These are phyloP conservation scores for Rhodamnia argentea DNA, from an alignment of 345 rosid genomes.

Conservation along the genomic window DNA sequence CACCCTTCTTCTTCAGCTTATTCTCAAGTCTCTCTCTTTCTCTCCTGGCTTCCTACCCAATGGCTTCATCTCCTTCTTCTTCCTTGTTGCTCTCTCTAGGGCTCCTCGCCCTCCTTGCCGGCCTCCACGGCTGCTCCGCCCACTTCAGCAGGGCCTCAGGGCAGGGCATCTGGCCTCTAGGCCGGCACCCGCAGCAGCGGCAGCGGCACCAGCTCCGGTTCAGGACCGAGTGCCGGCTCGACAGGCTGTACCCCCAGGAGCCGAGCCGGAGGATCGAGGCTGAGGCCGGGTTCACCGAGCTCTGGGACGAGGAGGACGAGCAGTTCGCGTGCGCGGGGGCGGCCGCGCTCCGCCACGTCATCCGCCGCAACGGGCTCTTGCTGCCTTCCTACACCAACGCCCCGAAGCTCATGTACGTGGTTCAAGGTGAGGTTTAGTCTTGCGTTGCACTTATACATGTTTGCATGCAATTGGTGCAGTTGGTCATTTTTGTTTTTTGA, in stretches of 20 bases:
- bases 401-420: conserved; percentile 26
- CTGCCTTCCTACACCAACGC: conserved; percentile 27
- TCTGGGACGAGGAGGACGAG: conserved; percentile 25
- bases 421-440: conserved; percentile 15
- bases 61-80: not conserved
- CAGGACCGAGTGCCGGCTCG: conserved; percentile 19
- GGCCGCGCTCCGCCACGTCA: conserved; percentile 20
- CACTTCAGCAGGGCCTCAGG: not conserved
- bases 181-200: not conserved
- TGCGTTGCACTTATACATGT: not conserved
- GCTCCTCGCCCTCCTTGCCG: not conserved
- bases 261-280: conserved; percentile 16
- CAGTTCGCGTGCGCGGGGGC: conserved; percentile 36
- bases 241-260: conserved; percentile 13
- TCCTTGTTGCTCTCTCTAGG: not conserved
- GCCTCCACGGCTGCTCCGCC: not conserved
- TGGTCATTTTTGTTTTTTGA: not conserved
- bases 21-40: not conserved
- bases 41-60: not conserved
- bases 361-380: conserved; percentile 19
- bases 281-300: conserved; percentile 29
- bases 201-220: conserved; percentile 4
- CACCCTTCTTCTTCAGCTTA: not conserved
- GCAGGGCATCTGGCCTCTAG: not conserved
- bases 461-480: not conserved